A percentile compares a stretch with the other conserved stretches of the same genome.
Evolutionary conservation across 73 alveolate species (phyloP).

Genomic region (Paramecium sonneborni): DNA sequence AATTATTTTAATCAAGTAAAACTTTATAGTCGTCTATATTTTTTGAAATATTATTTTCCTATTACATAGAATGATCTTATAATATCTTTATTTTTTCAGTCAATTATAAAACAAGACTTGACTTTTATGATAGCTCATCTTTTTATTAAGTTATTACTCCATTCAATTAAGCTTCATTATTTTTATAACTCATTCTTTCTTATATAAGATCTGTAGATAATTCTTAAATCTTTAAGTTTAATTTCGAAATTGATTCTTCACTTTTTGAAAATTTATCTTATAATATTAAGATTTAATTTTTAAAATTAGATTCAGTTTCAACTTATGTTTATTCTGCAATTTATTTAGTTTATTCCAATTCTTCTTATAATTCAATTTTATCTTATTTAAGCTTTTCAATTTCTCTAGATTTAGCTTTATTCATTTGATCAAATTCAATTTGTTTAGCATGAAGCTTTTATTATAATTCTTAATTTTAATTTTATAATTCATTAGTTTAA

Average conservation of each 20-base stretch:
- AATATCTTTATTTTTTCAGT: neutral
- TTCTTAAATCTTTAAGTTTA: neutral
- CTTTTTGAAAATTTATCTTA: neutral
- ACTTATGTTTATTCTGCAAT: neutral
- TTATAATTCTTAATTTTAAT: neutral
- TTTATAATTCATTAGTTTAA: neutral
- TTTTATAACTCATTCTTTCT: neutral
- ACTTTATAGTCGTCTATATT: conserved; percentile 28
- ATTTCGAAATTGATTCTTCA: neutral
- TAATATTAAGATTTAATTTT: neutral
- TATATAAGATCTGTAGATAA: neutral
- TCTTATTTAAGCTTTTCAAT: neutral
- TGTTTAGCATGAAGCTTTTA: neutral
- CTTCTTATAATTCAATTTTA: neutral
- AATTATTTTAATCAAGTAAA: neutral
- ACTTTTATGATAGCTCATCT: neutral
- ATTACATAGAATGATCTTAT: neutral
- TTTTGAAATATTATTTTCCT: neutral
- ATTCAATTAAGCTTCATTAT: neutral
- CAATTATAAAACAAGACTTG: neutral
- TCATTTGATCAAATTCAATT: neutral
- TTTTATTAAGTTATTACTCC: neutral
- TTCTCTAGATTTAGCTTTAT: neutral
- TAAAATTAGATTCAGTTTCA: neutral
- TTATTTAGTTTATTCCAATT: neutral